These are phyloP conservation scores for Arthrobotrys sphaeroides DNA, from an alignment of 2,329 filamentous ascomycete genomes.

Conservation along the genomic window DNA sequence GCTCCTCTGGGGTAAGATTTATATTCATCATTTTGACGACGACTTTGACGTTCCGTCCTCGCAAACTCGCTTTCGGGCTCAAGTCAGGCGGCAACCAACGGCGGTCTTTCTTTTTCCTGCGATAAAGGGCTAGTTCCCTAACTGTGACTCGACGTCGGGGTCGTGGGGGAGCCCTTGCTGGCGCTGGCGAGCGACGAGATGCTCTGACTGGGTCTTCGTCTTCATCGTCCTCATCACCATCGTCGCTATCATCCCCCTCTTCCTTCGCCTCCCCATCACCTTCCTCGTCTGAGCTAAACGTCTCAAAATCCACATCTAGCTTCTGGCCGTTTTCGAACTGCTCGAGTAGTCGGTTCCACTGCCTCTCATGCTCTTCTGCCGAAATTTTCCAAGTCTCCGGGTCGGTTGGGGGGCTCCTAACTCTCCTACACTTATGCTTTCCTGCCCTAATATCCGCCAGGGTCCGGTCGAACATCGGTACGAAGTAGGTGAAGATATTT, in stretches of 20 bases:
- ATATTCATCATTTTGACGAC: not conserved
- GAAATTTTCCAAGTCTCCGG: not conserved
- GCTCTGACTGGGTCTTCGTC: not conserved
- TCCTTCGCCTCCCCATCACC: not conserved
- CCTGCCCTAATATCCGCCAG: not conserved
- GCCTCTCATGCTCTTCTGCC: not conserved
- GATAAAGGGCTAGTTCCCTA: not conserved
- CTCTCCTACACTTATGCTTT: not conserved
- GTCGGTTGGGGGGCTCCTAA: not conserved
- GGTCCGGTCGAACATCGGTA: not conserved
- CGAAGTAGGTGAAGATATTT: not conserved
- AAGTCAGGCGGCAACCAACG: not conserved
- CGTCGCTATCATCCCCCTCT: too few relatives aligned
- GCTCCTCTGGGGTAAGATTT: not conserved
- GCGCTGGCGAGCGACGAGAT: too few relatives aligned
- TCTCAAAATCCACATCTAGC: not conserved
- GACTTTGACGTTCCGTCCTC: not conserved
- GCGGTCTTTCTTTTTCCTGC: not conserved
- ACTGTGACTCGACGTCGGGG: not conserved
- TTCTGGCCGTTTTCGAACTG: not conserved
- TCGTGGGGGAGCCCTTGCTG: too few relatives aligned
- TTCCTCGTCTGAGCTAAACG: not conserved
- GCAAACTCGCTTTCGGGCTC: not conserved
- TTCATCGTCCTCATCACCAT: too few relatives aligned
- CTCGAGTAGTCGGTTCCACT: not conserved